Base-by-base conservation (phyloP, 1,284 basidiomycete species). In the Ceratobasidium sp. region DNA sequence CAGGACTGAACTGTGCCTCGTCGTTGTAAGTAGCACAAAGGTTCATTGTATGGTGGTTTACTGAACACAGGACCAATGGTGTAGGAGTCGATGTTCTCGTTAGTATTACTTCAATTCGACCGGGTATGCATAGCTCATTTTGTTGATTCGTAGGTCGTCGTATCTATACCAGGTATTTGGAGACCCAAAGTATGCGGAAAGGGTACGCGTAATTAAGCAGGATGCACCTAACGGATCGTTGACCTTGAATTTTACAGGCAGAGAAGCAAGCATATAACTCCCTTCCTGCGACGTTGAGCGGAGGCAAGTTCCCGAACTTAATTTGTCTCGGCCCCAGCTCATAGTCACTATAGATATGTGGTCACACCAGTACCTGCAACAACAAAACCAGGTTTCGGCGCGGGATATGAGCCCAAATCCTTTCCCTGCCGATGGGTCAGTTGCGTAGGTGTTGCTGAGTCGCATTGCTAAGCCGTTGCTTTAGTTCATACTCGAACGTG, bases 21-120 rank as follows among this genome's bases (percentile, higher is more conserved):
- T 90, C 10, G 89, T 91, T 79, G 89, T 89, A 82, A 54, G 88
- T 85, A 48, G 44, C 3, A 20, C 1, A 2, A 23, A 3, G 12
- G 2, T 4, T 12, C 18, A n/a, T 20, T 5, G 30, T 14, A 8
- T 68, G 67, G 66, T 8, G n/a, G 10, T 27, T 50, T n/a, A 44
- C 66, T 77, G 7, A 71, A 20, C 6, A 27, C 20, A 30, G 27
- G 7, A 0, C 20, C 6, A 52, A 38, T 55, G 12, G 75, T 71
- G 14, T 73, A 89, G 88, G 89, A 90, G 86, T 89, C 89, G 3
- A 90, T 90, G 88, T 90, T 89, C 82, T 90, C 89, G 87, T 90
- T 80, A 77, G 88, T 83, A 0, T 57, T 54, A 44, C 35, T 20
- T 7, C 35, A 52, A 41, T 18, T 64, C 20, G 16, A 30, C 35